These are phyloP conservation scores for Calonectria hawksworthii DNA, from an alignment of 2,329 filamentous ascomycete species.

Conservation along the genomic window DNA sequence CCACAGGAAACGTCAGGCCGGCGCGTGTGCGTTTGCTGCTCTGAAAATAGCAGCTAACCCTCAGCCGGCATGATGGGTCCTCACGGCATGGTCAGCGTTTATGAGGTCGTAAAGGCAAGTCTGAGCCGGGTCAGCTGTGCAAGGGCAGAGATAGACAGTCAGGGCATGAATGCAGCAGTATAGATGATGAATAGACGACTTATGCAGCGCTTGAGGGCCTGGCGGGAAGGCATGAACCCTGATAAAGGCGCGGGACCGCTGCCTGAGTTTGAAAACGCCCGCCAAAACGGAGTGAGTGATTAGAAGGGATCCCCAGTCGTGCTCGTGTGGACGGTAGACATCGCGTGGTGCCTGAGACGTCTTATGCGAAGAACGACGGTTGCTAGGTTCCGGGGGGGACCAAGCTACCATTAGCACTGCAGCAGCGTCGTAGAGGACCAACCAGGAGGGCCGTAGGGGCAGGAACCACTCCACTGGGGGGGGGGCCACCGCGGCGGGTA, in stretches of 20 bases:
- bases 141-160: not conserved
- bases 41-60: constrained; percentile 55
- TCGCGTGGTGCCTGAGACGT: constrained; percentile 9
- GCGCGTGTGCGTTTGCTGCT: constrained; percentile 64
- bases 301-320: not conserved
- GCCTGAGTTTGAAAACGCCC: not conserved
- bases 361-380: constrained; percentile 5
- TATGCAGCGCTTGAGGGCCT: not conserved
- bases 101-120: constrained; percentile 76
- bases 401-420: not conserved
- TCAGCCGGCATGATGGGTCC: constrained; percentile 40
- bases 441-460: not conserved
- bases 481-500: not conserved
- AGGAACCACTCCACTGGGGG: not conserved
- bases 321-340: not conserved
- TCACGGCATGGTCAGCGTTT: constrained; percentile 48
- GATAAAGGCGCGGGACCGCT: not conserved
- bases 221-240: not conserved
- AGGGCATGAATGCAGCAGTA: not conserved
- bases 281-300: not conserved
- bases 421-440: not conserved
- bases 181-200: not conserved
- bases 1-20: constrained; percentile 35
- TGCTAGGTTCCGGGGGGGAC: not conserved
- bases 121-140: constrained; percentile 63